Evolutionary conservation across 805 yeast species (phyloP).

Genomic region (Ogataea henricii): DNA sequence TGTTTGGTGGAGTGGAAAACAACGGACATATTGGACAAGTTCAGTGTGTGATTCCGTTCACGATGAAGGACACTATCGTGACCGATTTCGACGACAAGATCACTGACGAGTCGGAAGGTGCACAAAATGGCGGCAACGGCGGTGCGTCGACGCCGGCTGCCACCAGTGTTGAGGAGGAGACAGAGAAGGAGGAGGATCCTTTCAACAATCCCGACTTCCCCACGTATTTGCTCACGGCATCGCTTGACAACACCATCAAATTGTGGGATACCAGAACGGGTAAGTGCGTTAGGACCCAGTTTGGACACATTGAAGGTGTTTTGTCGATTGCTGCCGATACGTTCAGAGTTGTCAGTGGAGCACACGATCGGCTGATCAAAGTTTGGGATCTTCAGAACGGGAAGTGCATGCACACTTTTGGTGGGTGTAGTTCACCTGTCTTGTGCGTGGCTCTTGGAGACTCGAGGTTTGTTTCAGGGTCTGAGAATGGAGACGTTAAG

Average conservation of each 20-base stretch:
- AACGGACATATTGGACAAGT: slow-evolving; percentile 94
- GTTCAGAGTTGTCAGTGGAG: slow-evolving; percentile 90
- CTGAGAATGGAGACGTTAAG: slow-evolving; percentile 84
- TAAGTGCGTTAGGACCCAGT: slow-evolving; percentile 87
- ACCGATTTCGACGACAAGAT: slow-evolving; percentile 30
- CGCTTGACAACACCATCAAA: slow-evolving; percentile 90
- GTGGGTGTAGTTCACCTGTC: slow-evolving; percentile 63
- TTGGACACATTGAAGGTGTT: slow-evolving; percentile 97
- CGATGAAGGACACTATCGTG: slow-evolving; percentile 59
- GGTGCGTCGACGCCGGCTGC: slow-evolving; percentile 14
- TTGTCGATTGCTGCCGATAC: slow-evolving; percentile 97
- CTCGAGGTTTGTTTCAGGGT: slow-evolving; percentile 85
- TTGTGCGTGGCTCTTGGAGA: slow-evolving; percentile 84
- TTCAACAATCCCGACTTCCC: slow-evolving; percentile 52
- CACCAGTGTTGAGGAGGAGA: slow-evolving; percentile 26
- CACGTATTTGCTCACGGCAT: slow-evolving; percentile 81
- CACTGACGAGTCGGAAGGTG: slow-evolving; percentile 16
- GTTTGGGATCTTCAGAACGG: slow-evolving; percentile 97
- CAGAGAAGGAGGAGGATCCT: slow-evolving; percentile 28
- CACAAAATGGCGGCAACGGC: slow-evolving; percentile 8
- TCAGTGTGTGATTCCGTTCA: slow-evolving; percentile 86
- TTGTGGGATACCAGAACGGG: slow-evolving; percentile 90
- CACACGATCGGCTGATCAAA: slow-evolving; percentile 86
- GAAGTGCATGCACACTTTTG: slow-evolving; percentile 89
- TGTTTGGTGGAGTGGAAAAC: slow-evolving; percentile 72